phyloP scores from a whole-genome alignment of 768 basidiomycete genomes.

The Boletus rubescentipes region DNA sequence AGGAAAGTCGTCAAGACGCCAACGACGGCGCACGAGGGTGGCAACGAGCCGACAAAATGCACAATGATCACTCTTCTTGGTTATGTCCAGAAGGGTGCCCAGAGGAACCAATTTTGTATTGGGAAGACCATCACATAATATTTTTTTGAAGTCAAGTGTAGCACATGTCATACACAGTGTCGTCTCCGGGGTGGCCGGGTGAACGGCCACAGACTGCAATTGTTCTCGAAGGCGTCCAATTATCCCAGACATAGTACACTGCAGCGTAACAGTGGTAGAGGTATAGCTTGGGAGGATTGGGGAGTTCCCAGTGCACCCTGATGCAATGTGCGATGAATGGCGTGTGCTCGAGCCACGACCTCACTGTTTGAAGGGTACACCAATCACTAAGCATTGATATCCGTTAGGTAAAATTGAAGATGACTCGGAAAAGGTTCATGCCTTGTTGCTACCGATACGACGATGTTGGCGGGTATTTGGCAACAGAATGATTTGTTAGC shows the following conservation, averaged over 20 bases:
- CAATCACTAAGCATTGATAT: too few species aligned
- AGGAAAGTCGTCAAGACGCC: constrained; percentile 16
- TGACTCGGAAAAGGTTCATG: too few species aligned
- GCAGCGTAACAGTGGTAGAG: neutral
- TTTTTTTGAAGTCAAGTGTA: constrained; percentile 7
- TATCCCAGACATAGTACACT: constrained; percentile 1
- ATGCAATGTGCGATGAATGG: too few species aligned
- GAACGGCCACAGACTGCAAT: neutral
- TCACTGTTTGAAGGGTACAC: too few species aligned
- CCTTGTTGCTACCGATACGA: too few species aligned
- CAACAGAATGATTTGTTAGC: too few species aligned
- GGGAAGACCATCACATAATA: constrained; percentile 15
- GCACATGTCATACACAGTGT: constrained; percentile 13
- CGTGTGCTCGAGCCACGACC: too few species aligned
- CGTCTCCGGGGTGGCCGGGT: neutral
- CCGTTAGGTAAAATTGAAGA: too few species aligned
- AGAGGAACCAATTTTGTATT: neutral
- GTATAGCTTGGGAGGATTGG: too few species aligned
- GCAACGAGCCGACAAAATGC: constrained; percentile 17
- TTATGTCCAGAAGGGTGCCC: constrained; percentile 9
- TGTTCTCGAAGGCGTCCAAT: constrained; percentile 5
- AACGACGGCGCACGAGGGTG: constrained; percentile 8
- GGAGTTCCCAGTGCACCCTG: too few species aligned
- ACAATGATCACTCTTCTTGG: constrained; percentile 6
- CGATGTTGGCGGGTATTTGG: too few species aligned